These are phyloP conservation scores for Cenchrus americanus DNA, from an alignment of 176 grass and related monocot species.

Conservation along the genomic window DNA sequence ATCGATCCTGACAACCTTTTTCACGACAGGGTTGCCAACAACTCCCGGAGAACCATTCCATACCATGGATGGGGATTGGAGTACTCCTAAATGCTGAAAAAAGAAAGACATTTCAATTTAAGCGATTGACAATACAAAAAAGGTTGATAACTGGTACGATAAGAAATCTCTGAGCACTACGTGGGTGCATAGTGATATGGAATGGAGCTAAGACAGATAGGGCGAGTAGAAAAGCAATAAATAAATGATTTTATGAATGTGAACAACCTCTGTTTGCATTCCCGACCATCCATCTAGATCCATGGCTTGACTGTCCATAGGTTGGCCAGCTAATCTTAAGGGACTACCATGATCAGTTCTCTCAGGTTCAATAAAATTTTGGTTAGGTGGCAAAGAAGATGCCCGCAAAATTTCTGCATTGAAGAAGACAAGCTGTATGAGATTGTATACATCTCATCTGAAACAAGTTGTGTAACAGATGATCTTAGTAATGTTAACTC, in stretches of 20 bases:
- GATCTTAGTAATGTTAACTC: conserved; percentile 18
- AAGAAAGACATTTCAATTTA: conserved; percentile 40
- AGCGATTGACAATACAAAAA: conserved; percentile 12
- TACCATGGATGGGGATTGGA: conserved; percentile 50
- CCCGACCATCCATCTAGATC: conserved; percentile 76
- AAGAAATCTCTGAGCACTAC: background rate
- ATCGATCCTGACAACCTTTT: conserved; percentile 85
- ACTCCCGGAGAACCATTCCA: conserved; percentile 65
- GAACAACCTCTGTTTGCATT: conserved; percentile 78
- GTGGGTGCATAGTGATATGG: background rate
- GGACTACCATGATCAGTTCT: conserved; percentile 75
- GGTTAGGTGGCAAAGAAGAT: conserved; percentile 77
- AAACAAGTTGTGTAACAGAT: background rate
- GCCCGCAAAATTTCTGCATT: conserved; percentile 87
- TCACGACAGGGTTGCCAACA: conserved; percentile 52
- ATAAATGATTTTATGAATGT: conserved; percentile 31
- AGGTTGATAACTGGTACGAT: background rate
- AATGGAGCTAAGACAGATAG: conserved; percentile 20
- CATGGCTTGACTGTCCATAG: conserved; percentile 77
- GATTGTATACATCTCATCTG: background rate
- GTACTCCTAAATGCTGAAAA: conserved; percentile 60
- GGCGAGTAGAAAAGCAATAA: conserved; percentile 24
- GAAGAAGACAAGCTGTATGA: conserved; percentile 38
- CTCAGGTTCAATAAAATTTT: conserved; percentile 81
- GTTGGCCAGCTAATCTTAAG: conserved; percentile 66